A percentile compares a stretch with the other conserved stretches of the same genome.
Conservation (phyloP, 441 rosid genomes). For the Corymbia calophylla region DNA sequence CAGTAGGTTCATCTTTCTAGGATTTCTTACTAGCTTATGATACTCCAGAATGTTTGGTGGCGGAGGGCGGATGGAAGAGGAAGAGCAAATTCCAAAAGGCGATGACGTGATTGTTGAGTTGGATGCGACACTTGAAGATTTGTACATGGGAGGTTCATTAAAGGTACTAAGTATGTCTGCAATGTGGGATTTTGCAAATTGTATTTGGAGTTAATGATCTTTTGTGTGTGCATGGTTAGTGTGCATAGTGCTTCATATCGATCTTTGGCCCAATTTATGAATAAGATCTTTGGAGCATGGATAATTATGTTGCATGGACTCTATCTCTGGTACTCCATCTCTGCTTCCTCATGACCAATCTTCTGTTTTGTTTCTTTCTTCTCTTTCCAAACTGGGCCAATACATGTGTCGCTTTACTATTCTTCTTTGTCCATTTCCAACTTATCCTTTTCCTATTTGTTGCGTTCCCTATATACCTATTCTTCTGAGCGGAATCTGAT, state of each 20-base stretch:
- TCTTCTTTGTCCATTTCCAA: not conserved
- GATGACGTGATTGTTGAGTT: constrained; percentile 93
- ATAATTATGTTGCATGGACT: not conserved
- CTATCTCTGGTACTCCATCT: not conserved
- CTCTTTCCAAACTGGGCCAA: not conserved
- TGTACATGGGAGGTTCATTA: constrained; percentile 90
- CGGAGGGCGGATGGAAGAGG: constrained; percentile 65
- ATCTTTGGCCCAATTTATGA: not conserved
- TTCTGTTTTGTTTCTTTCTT: not conserved
- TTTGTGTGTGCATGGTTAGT: not conserved
- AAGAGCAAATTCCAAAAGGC: constrained; percentile 78
- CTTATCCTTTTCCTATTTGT: not conserved
- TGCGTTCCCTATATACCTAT: not conserved
- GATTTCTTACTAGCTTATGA: not conserved
- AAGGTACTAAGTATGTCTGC: constrained; percentile 40
- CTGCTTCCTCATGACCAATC: not conserved
- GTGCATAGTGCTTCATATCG: not conserved
- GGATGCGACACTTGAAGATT: constrained; percentile 86
- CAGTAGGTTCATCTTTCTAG: not conserved
- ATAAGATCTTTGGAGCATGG: not conserved
- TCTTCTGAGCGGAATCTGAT: not conserved
- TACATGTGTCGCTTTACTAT: not conserved
- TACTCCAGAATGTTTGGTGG: constrained; percentile 73
- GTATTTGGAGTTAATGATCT: not conserved
- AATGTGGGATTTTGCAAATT: not conserved